phyloP scores from a whole-genome alignment of 1,284 basidiomycete genomes.

The Ustilago lituana region DNA sequence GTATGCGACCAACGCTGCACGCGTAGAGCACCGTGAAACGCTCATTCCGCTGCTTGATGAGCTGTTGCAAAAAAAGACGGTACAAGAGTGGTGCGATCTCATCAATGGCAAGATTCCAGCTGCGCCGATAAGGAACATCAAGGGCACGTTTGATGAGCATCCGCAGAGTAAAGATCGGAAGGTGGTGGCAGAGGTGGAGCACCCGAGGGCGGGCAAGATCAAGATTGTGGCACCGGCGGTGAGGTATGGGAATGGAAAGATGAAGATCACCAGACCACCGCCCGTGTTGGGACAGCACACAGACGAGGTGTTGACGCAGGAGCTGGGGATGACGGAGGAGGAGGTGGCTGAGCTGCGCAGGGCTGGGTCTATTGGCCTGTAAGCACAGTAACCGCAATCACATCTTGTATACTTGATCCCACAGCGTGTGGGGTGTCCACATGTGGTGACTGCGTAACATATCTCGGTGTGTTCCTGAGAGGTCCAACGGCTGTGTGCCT shows the following conservation, averaged over 20 bases:
- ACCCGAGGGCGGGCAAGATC: slow-evolving; percentile 79
- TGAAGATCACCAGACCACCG: slow-evolving; percentile 59
- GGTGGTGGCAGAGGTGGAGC: slow-evolving; percentile 74
- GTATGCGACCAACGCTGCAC: slow-evolving; percentile 72
- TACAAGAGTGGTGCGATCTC: slow-evolving; percentile 52
- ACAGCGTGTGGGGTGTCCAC: too few relatives aligned
- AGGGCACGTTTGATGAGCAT: slow-evolving; percentile 84
- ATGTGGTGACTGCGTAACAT: neutral
- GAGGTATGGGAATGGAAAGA: slow-evolving; percentile 81
- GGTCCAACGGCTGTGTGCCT: too few relatives aligned
- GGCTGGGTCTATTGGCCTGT: slow-evolving; percentile 51
- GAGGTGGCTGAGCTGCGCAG: slow-evolving; percentile 72
- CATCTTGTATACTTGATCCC: too few relatives aligned
- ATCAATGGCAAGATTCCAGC: slow-evolving; percentile 57
- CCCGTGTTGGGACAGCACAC: slow-evolving; percentile 68
- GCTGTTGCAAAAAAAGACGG: slow-evolving; percentile 58
- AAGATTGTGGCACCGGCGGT: slow-evolving; percentile 88
- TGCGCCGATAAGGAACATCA: slow-evolving; percentile 82
- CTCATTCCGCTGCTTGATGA: slow-evolving; percentile 79
- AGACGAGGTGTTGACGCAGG: slow-evolving; percentile 69
- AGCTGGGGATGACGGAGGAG: slow-evolving; percentile 75
- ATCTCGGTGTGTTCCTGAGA: too few relatives aligned
- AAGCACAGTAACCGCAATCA: too few relatives aligned
- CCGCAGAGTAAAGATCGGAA: slow-evolving; percentile 80
- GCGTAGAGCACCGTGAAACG: slow-evolving; percentile 80